Evolutionary conservation across 192 early-diverging fungal species (phyloP), one percentile per base, ranked within the genome.

Genomic region (Funneliformis mosseae): DNA sequence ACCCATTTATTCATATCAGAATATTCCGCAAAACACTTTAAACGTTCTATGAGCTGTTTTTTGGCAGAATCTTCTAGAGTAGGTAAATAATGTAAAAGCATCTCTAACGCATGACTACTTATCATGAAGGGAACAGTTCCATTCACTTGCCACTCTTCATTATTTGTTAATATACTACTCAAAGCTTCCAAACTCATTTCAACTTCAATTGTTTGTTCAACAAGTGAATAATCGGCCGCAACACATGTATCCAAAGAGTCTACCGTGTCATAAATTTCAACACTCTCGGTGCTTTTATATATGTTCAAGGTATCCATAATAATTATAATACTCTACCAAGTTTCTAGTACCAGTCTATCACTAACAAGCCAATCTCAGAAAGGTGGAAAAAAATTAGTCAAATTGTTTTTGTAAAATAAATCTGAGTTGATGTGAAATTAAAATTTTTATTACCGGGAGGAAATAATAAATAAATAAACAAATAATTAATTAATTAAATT

Each of bases 1-100:
- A 71, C 61, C 78, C 78, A 79, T 43, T 79, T 79, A n/a, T 79
- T 79, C 46, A 79, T 69, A 59, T 79, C 78, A 41, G 9, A 50
- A 61, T 79, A 70, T 71, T 79, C 78, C 4, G 78, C 67, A 27
- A 79, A 61, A 27, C 25, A 23, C 25, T 42, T 71, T 71, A 79
- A 60, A 8, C 50, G 23, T 48, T 79, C 69, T 21, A 79, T 41
- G 8, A 79, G 8, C 42, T 50, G 33, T 33, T 41, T 5, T 60
- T 79, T 43, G 5, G 46, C 16, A 60, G 78, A 21, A 39, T 79
- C 45, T 16, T 79, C 67, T 48, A 79, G 25, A 11, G 33, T n/a
- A 33, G 78, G 28, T 23, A 79, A 71, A 71, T 79, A 18, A 43
- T 64, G 11, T 12, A 77, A 43, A 5, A 75, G 3, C 27, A 60